phyloP scores from a whole-genome alignment of 805 yeast genomes.

The Teunomyces cretensis region DNA sequence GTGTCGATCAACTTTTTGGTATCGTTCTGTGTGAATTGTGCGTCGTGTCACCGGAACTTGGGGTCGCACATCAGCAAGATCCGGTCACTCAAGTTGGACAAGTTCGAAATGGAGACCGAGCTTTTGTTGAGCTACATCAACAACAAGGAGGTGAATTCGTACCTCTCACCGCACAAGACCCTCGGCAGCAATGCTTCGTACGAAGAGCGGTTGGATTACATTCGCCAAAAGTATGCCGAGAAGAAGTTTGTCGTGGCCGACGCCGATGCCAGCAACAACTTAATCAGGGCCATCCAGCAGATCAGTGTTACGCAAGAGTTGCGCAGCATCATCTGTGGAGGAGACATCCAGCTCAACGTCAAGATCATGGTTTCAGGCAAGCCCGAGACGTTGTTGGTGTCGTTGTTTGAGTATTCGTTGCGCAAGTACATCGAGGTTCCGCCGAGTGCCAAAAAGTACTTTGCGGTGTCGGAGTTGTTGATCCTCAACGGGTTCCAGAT shows the following conservation, averaged over 20 bases:
- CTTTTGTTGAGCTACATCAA: constrained; percentile 51
- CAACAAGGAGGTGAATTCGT: constrained; percentile 55
- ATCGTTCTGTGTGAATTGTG: constrained; percentile 78
- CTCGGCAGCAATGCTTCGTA: constrained; percentile 37
- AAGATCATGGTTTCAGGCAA: constrained; percentile 23
- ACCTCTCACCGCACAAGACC: constrained; percentile 36
- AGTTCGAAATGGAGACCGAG: constrained; percentile 58
- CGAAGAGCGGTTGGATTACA: constrained; percentile 55
- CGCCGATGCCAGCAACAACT: constrained; percentile 22
- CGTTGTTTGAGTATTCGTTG: constrained; percentile 51
- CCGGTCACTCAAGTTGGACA: constrained; percentile 75
- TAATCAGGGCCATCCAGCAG: constrained; percentile 54
- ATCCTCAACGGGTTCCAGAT: constrained; percentile 55
- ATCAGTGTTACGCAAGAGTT: constrained; percentile 48
- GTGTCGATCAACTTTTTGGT: constrained; percentile 72
- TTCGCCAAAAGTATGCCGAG: constrained; percentile 62
- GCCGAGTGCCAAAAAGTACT: constrained; percentile 18
- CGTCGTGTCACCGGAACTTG: constrained; percentile 83
- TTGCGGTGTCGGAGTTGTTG: constrained; percentile 57
- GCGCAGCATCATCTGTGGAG: constrained; percentile 47
- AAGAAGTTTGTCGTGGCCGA: constrained; percentile 42
- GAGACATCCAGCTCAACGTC: constrained; percentile 43
- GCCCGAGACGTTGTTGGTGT: constrained; percentile 20
- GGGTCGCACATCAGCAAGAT: constrained; percentile 82
- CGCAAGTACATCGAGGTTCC: constrained; percentile 35